Evolutionary conservation across 1,284 basidiomycete species (phyloP), one percentile per base, ranked within the genome.

Genomic region (Cryptococcus neoformans): DNA sequence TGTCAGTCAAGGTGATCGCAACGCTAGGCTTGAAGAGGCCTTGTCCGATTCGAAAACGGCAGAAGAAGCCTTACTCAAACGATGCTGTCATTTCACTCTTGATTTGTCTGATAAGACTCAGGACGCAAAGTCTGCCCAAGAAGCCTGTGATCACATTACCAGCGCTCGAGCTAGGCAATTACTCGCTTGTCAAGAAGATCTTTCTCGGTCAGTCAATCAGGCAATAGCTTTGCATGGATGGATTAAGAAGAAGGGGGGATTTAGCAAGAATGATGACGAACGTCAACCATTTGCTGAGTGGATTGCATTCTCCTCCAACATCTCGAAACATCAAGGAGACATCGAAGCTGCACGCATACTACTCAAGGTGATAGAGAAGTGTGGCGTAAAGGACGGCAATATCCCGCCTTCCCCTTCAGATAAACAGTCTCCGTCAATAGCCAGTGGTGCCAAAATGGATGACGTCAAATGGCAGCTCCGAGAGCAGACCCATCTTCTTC

Each of bases 131-230:
- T 69, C 72, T 28, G 87, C 91, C 1, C 88, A 89, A 83, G 90
- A 89, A 70, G 91, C 91, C 4, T 97, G 92, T 75, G 89, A 95
- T 65, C 85, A 91, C 66, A 95, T 97, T 64, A 87, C 94, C 52
- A 77, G 84, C 56, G 90, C 92, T 64, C 88, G 92, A 49, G 83
- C 83, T 53, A 82, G 81, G 56, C 92, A 96, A 70, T 81, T 92
- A 44, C 83, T 87, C 17, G 85, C 87, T 47, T 95, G 92, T 75
- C 87, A 86, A 67, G 76, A 79, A 2, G 90, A 95, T 56, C 81
- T 96, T 17, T 79, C 85, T 50, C 75, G 80, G 51, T 84, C 86
- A 44, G 81, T 95, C 64, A 80, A 84, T 62, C 80, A 83, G 1
- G 86, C 87, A 0, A 81, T 89, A 39, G 81, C 82, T 62, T 63